A percentile compares a stretch with the other conserved stretches of the same genome.
Evolutionary conservation across 2,329 filamentous ascomycete genomes (phyloP).

Genomic region (Ophiostoma angusticollis): DNA sequence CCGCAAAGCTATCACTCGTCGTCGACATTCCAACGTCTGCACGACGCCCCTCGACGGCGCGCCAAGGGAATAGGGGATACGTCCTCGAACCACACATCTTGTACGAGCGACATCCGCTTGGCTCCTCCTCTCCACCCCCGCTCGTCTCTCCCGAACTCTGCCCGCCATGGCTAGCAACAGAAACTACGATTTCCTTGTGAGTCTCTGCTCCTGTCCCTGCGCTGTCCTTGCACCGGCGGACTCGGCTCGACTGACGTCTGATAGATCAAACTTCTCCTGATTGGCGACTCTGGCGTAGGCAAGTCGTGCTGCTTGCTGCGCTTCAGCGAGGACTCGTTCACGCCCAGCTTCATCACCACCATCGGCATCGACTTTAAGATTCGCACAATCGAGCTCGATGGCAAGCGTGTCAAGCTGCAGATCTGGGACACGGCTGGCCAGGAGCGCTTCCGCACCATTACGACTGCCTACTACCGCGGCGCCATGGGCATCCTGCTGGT

Average conservation of each 20-base stretch:
- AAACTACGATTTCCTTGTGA: constrained; percentile 96
- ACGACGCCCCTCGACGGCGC: no score
- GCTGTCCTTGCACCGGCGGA: background rate
- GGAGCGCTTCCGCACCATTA: constrained; percentile 97
- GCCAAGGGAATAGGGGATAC: background rate
- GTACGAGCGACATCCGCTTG: background rate
- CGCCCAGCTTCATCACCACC: constrained; percentile 94
- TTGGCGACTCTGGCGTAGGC: constrained; percentile 91
- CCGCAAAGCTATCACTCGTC: no score
- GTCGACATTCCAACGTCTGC: no score
- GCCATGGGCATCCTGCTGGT: constrained; percentile 97
- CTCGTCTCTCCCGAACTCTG: constrained; percentile 3
- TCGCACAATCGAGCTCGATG: constrained; percentile 94
- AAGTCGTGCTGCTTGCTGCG: constrained; percentile 95
- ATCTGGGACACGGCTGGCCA: constrained; percentile 99
- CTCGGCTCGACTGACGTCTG: background rate
- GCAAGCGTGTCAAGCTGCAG: constrained; percentile 96
- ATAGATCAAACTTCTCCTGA: constrained; percentile 92
- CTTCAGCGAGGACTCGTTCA: constrained; percentile 96
- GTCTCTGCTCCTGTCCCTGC: background rate
- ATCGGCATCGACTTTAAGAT: constrained; percentile 99
- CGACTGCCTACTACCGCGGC: constrained; percentile 94
- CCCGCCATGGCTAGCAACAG: constrained; percentile 79
- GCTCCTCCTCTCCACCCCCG: background rate
- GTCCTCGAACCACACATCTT: no score